Evolutionary conservation across 805 yeast species (phyloP), one percentile per base, ranked within the genome.

Genomic region (Kazachstania taianensis): DNA sequence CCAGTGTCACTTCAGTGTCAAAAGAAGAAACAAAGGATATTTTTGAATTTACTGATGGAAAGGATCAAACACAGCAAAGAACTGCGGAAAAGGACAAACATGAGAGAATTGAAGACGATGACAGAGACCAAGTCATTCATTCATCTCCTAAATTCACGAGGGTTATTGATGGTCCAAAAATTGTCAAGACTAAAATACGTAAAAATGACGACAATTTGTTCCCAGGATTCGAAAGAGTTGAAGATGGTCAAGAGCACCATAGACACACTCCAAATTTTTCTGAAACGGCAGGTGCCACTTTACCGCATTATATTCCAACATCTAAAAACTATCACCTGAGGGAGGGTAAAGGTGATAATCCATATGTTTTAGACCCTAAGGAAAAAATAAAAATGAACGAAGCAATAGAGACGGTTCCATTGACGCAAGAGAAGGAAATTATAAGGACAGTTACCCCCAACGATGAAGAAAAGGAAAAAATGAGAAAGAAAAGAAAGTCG

Each of bases 281-380:
- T n/a, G n/a, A n/a, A n/a, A n/a, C 43, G 30, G 59, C 58, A 2
- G 62, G 62, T 18, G 62, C 62, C 2, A 57, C 61, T 5, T 34
- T 57, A 7, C 62, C 62, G 3, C 46, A 42, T 5, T 40, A 46
- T 10, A 53, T 57, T 13, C 62, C 61, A 30, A 53, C 59, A 3
- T 57, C 62, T 13, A 44, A 50, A 28, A 52, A 53, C 20, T 50
- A 44, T 25, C 37, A 48, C 33, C 29, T 43, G 20, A 48, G 57
- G 38, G 16, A 24, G 6, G 28, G 8, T 14, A 20, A n/a, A n/a
- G n/a, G n/a, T n/a, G n/a, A n/a, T n/a, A n/a, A n/a, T n/a, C n/a
- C n/a, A n/a, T n/a, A n/a, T n/a, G n/a, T 30, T 22, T 22, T 12
- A 8, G 29, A 14, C 29, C 17, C 3, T 10, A 3, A 26, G 9